phyloP scores from a whole-genome alignment of 257 asterid species.

The Nicotiana paniculata region DNA sequence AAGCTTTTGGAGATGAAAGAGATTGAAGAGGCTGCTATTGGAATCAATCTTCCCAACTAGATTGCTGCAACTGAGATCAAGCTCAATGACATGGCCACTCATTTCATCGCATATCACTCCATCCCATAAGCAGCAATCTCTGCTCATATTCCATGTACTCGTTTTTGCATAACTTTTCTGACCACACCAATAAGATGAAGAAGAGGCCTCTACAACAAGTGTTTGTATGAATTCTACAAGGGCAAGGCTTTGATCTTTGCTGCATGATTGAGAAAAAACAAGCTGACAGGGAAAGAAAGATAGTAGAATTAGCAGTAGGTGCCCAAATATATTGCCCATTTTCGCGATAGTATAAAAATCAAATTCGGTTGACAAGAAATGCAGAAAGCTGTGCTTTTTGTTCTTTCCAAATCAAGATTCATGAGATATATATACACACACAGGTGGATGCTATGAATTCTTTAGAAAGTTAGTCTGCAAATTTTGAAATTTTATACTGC shows the following conservation, averaged over 20 bases:
- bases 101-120: slow-evolving; percentile 12
- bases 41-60: slow-evolving; percentile 13
- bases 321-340: not conserved
- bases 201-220: not conserved
- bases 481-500: too few relatives aligned
- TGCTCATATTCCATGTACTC: slow-evolving; percentile 1
- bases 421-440: not conserved
- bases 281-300: not conserved
- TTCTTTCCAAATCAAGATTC: not conserved
- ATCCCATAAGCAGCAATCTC: slow-evolving; percentile 3
- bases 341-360: not conserved
- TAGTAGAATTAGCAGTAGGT: not conserved
- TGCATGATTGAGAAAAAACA: not conserved
- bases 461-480: too few relatives aligned
- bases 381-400: not conserved
- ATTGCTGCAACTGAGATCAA: slow-evolving; percentile 20
- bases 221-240: not conserved
- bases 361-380: not conserved
- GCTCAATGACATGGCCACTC: slow-evolving; percentile 10
- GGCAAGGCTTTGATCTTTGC: not conserved
- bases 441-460: not conserved
- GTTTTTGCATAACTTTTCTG: not conserved
- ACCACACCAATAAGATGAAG: too few relatives aligned
- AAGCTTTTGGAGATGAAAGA: slow-evolving; percentile 7
- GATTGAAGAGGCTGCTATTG: slow-evolving; percentile 14